A percentile compares a stretch with the other conserved stretches of the same genome.
These are phyloP conservation scores for Pleurotus pulmonarius DNA, from an alignment of 768 basidiomycete genomes.

Conservation along the genomic window DNA sequence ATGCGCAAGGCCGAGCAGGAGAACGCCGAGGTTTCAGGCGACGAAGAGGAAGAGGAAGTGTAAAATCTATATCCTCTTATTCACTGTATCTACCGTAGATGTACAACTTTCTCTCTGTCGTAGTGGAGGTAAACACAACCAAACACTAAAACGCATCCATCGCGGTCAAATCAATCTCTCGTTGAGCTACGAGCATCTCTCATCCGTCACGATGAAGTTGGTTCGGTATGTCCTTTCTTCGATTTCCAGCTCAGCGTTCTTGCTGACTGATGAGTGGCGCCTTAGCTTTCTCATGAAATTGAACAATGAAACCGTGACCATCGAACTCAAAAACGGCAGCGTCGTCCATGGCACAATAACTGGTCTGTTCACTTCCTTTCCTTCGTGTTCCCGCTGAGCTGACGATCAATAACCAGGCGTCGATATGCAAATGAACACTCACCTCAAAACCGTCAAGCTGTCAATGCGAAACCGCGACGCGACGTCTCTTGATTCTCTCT, in stretches of 20 bases:
- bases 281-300: conserved; percentile 97
- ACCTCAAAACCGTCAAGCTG: conserved; percentile 97
- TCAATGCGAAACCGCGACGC: conserved; percentile 91
- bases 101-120: too few relatives aligned
- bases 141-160: too few relatives aligned
- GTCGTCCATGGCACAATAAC: conserved; percentile 96
- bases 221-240: too few relatives aligned
- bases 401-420: conserved; percentile 57
- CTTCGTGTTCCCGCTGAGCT: not conserved
- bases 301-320: conserved; percentile 98
- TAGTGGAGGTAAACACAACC: too few relatives aligned
- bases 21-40: conserved; percentile 95
- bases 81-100: too few relatives aligned
- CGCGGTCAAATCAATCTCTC: too few relatives aligned
- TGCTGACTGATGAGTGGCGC: too few relatives aligned
- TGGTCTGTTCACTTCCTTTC: conserved; percentile 45
- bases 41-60: conserved; percentile 75
- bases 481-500: conserved; percentile 80
- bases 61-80: too few relatives aligned
- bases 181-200: too few relatives aligned
- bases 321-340: conserved; percentile 97
- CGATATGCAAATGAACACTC: conserved; percentile 99
- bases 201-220: too few relatives aligned
- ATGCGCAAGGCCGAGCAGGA: conserved; percentile 94
- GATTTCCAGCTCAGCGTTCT: too few relatives aligned